Evolutionary conservation across 768 basidiomycete genomes (phyloP).

Genomic region (Mycena maculata): DNA sequence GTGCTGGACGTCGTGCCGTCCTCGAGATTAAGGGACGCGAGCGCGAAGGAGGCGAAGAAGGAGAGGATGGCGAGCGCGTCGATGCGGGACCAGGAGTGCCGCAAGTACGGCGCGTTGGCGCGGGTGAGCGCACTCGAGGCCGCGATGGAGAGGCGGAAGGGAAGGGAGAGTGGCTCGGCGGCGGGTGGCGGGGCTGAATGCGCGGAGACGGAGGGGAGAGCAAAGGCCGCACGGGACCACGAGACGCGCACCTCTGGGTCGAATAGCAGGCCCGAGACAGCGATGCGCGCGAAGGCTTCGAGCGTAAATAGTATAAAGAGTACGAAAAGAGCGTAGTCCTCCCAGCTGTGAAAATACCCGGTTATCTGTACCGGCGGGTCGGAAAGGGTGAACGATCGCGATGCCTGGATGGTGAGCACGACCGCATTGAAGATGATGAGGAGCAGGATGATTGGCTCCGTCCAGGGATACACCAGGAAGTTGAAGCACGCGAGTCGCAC

Average conservation of each 20-base stretch:
- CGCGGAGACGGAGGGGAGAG: constrained; percentile 46
- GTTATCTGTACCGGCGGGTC: constrained; percentile 52
- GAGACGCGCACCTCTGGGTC: constrained; percentile 80
- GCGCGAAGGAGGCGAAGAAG: constrained; percentile 87
- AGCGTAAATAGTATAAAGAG: constrained; percentile 89
- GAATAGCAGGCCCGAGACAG: constrained; percentile 88
- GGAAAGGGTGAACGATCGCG: constrained; percentile 64
- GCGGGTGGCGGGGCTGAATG: constrained; percentile 40
- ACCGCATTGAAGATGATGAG: constrained; percentile 88
- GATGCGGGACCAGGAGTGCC: constrained; percentile 93
- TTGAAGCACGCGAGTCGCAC: constrained; percentile 73
- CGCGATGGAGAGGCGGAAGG: constrained; percentile 71
- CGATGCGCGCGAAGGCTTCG: constrained; percentile 89
- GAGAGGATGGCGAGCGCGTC: constrained; percentile 87
- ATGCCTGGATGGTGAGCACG: constrained; percentile 84
- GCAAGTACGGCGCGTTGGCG: constrained; percentile 85
- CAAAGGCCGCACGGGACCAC: constrained; percentile 54
- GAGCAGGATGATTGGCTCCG: constrained; percentile 86
- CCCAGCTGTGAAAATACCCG: constrained; percentile 92
- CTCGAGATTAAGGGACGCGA: constrained; percentile 79
- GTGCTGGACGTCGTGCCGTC: constrained; percentile 47
- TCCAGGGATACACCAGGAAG: constrained; percentile 84
- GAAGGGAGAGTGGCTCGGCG: constrained; percentile 63
- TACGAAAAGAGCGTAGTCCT: constrained; percentile 86
- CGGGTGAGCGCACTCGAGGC: constrained; percentile 66